phyloP scores from a whole-genome alignment of 192 early-diverging fungal genomes.

The Dissophora ornata region DNA sequence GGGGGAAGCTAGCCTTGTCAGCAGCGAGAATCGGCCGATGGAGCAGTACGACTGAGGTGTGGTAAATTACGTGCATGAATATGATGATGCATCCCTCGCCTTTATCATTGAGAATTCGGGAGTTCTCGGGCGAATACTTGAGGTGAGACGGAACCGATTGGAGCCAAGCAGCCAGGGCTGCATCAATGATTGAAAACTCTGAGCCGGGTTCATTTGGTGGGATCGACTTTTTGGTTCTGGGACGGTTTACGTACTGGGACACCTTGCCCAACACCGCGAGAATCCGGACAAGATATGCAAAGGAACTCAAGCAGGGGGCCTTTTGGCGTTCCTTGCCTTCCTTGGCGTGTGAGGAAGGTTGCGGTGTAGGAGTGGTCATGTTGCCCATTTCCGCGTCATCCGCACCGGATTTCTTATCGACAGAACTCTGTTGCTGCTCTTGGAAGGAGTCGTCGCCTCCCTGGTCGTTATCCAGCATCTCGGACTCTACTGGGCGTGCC shows the following conservation, averaged over 20 bases:
- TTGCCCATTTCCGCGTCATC: neutral
- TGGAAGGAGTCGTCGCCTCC: neutral
- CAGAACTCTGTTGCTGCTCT: neutral
- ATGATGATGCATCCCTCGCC: conserved; percentile 37
- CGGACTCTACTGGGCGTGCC: conserved; percentile 42
- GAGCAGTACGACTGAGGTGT: conserved; percentile 59
- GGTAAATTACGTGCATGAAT: conserved; percentile 58
- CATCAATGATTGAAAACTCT: conserved; percentile 57
- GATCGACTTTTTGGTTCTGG: conserved; percentile 34
- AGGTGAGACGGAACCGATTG: conserved; percentile 36
- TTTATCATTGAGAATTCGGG: conserved; percentile 19
- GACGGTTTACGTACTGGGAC: conserved; percentile 57
- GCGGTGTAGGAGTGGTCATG: neutral
- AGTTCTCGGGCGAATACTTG: conserved; percentile 52
- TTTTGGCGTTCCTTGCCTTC: conserved; percentile 4
- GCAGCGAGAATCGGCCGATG: conserved; percentile 60
- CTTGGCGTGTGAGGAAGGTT: neutral
- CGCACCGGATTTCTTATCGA: neutral
- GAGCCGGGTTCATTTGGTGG: conserved; percentile 58
- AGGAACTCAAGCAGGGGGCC: conserved; percentile 26
- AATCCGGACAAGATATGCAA: conserved; percentile 56
- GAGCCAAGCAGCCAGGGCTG: conserved; percentile 51
- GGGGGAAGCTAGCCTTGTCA: conserved; percentile 37
- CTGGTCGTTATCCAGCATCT: conserved; percentile 34
- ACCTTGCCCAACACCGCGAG: conserved; percentile 59